These are phyloP conservation scores for Rubia peregrina DNA, from an alignment of 305 asterid genomes.

Conservation along the genomic window DNA sequence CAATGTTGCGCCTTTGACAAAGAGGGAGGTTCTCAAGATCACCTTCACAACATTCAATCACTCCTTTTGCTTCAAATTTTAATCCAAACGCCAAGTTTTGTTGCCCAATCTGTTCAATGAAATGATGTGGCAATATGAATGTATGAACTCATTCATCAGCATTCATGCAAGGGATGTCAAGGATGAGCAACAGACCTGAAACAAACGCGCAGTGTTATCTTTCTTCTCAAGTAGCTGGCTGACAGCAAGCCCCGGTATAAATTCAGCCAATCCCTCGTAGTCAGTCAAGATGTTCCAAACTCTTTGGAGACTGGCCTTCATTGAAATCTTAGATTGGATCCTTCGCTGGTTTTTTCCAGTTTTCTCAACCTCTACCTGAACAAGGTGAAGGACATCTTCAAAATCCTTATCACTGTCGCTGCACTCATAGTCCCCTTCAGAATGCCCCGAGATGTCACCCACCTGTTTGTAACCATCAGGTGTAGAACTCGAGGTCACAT, in stretches of 20 bases:
- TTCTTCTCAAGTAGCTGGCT: conserved; percentile 67
- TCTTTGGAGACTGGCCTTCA: conserved; percentile 54
- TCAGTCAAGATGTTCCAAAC: conserved; percentile 70
- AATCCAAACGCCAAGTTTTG: conserved; percentile 72
- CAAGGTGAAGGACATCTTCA: conserved; percentile 3
- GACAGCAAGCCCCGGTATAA: conserved; percentile 77
- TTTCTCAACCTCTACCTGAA: conserved; percentile 42
- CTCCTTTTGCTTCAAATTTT: conserved; percentile 73
- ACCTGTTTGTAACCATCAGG: conserved; percentile 3
- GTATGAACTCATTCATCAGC: conserved; percentile 5
- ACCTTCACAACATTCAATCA: conserved; percentile 73
- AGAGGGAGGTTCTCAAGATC: conserved; percentile 51
- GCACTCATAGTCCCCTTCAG: background rate
- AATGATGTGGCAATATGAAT: background rate
- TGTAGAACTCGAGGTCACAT: background rate
- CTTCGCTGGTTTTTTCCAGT: conserved; percentile 53
- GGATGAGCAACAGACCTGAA: conserved; percentile 47
- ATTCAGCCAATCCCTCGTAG: conserved; percentile 77
- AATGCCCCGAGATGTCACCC: background rate
- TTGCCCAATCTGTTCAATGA: conserved; percentile 59
- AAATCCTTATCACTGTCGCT: background rate
- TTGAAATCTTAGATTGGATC: conserved; percentile 51
- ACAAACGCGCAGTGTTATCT: conserved; percentile 62
- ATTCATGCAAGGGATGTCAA: background rate
- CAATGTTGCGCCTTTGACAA: conserved; percentile 69